Evolutionary conservation across 495 filamentous ascomycete species (phyloP), one percentile per base, ranked within the genome.

Genomic region (Hypoxylon lienhwacheense): DNA sequence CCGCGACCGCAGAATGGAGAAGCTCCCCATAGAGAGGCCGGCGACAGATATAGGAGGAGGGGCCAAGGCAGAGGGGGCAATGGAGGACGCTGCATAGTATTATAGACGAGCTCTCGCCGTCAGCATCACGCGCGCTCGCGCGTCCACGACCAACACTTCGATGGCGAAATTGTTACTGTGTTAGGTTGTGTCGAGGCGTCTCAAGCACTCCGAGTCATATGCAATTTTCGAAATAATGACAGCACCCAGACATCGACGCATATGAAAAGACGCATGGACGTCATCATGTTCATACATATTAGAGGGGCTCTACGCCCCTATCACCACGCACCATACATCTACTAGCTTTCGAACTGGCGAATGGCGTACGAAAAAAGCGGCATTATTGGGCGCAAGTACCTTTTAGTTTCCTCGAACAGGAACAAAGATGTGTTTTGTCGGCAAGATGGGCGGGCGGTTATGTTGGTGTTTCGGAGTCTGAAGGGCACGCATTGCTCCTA

Each of bases 281-380:
- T 44, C 36, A 40, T 48, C 49, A 20, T 67, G 64, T 63, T 59
- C 59, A 63, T 66, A 61, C 46, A 41, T 33, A 49, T 54, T 42
- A 19, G 50, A 50, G 47, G 52, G 22, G 31, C 53, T 52, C 52
- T 42, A 53, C 43, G 44, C 48, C 45, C 37, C 42, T 55, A 53
- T 53, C 59, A 60, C 61, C 55, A 47, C 59, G 60, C 54, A 59
- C 63, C 57, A 61, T 61, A 59, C 63, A 47, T 60, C 58, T 65
- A 60, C 65, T 61, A 64, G 65, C 55, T 68, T 63, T 48, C 50
- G 49, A 64, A 56, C 47, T 43, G 65, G 65, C 65, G 65, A 68
- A 68, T 50, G 65, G 65, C 65, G 65, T 66, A 68, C 56, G 65
- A 68, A 66, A 68, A 66, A 67, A 66, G 65, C 63, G 59, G 65